phyloP scores from a whole-genome alignment of 163 green algal genomes.

The Scenedesmus sp. region DNA sequence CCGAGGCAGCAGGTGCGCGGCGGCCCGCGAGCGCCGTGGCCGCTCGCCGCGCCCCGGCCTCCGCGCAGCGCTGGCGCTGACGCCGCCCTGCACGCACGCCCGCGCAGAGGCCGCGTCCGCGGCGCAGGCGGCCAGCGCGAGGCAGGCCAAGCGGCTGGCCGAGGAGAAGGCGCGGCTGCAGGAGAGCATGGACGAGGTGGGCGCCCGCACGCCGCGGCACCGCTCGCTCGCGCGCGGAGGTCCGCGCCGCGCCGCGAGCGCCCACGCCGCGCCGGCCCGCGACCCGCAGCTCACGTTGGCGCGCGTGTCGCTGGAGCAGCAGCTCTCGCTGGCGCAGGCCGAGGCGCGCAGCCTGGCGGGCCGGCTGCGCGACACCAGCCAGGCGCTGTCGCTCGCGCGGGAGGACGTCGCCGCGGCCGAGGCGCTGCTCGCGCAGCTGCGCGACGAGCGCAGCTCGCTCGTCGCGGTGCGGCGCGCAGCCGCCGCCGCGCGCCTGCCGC shows the following conservation, averaged over 20 bases:
- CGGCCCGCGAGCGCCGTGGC: background rate
- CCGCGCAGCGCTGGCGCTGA: no score
- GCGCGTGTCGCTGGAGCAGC: background rate
- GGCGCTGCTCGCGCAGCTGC: background rate
- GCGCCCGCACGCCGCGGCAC: no score
- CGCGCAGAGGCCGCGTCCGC: background rate
- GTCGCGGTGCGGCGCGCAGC: background rate
- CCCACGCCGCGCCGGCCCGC: no score
- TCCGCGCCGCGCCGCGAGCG: no score
- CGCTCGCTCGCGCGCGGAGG: no score
- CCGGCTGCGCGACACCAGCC: constrained; percentile 7
- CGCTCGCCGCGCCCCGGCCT: background rate
- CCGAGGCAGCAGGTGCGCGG: constrained; percentile 20
- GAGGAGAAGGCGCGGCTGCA: constrained; percentile 37
- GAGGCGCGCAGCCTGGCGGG: constrained; percentile 3
- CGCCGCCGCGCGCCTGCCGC: background rate
- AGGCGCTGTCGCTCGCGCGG: background rate
- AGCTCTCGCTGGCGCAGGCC: constrained; percentile 13
- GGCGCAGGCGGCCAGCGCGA: background rate
- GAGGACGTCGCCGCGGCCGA: constrained; percentile 7
- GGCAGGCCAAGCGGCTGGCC: constrained; percentile 28
- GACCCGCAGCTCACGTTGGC: constrained; percentile 14
- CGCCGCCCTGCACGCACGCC: constrained; percentile 8
- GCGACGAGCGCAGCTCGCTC: constrained; percentile 16
- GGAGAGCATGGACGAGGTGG: constrained; percentile 28